Base-by-base conservation (phyloP, 345 rosid genomes). In the Euphorbia lathyris region DNA sequence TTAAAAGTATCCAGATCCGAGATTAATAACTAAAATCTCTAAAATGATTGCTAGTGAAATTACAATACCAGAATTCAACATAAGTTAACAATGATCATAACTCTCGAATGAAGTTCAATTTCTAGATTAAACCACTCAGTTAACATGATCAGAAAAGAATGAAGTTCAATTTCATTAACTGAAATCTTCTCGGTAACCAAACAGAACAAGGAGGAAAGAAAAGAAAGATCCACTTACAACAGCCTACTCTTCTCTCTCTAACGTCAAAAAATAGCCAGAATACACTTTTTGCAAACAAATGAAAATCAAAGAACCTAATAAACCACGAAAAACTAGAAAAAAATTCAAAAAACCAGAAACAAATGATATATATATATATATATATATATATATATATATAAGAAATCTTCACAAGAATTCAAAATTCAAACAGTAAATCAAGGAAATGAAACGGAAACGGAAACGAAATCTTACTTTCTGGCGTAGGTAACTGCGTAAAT, bases 301-400 rank as follows among this genome's bases (percentile, higher is more conserved):
- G 14, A 29, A 58, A 74, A 51, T 22, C 53, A 65, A 30, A 29
- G 62, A 29, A 58, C 32, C 32, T 17, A 58, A 25, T 17, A 74
- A 53, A 53, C 19, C 26, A 66, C 8, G 50, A 48, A 22, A 23
- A 26, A 36, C 25, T 56, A 14, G 20, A 29, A 51, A 26, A 1
- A 32, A 25, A 48, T 3, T 3, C 29, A 27, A 25, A 43, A 43
- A 11, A 58, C 32, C 20, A 53, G 56, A 63, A 43, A 12, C 61
- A 61, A 82, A 53, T 81, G 70, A 83, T 59, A 80, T 34, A 76
- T 81, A n/a, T n/a, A n/a, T n/a, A n/a, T n/a, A n/a, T n/a, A n/a
- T n/a, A n/a, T n/a, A n/a, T n/a, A n/a, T n/a, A n/a, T n/a, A n/a
- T n/a, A n/a, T n/a, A n/a, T 78, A 71, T 61, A 57, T 30, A 22